Evolutionary conservation across 2,329 filamentous ascomycete genomes (phyloP).

Genomic region (Fusarium coffeatum): DNA sequence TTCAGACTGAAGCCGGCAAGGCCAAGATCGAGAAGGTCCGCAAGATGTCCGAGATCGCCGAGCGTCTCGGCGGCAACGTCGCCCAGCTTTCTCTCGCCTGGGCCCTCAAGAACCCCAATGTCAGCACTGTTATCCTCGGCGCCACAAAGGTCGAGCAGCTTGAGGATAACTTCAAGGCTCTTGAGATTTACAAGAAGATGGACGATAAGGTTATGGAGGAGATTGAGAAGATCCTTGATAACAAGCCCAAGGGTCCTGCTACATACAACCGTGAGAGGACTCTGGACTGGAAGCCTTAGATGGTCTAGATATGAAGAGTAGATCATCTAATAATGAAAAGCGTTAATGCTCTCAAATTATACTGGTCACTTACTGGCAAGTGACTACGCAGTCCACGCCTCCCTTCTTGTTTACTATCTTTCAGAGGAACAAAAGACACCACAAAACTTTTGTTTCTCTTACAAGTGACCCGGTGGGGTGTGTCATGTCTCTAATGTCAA

Average conservation of each 20-base stretch:
- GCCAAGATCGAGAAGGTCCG: slow-evolving; percentile 46
- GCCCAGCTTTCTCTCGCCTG: slow-evolving; percentile 45
- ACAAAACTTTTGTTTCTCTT: neutral
- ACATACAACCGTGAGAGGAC: slow-evolving; percentile 38
- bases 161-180: slow-evolving; percentile 43
- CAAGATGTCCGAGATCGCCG: slow-evolving; percentile 41
- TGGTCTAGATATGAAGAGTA: slow-evolving; percentile 6
- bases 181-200: slow-evolving; percentile 38
- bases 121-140: slow-evolving; percentile 47
- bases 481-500: neutral
- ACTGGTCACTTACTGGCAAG: neutral
- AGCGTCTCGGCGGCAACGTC: slow-evolving; percentile 42
- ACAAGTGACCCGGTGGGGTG: neutral
- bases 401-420: neutral
- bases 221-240: slow-evolving; percentile 44
- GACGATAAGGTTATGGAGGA: slow-evolving; percentile 37
- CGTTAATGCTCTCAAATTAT: neutral
- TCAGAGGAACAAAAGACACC: neutral
- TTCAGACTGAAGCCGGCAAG: slow-evolving; percentile 34
- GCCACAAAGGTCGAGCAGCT: slow-evolving; percentile 46
- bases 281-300: slow-evolving; percentile 4
- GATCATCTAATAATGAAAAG: neutral
- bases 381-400: neutral
- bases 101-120: slow-evolving; percentile 45
- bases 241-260: slow-evolving; percentile 25